Evolutionary conservation across 371 early-diverging fungal species (phyloP).

Genomic region (Choanephora cucurbitarum): DNA sequence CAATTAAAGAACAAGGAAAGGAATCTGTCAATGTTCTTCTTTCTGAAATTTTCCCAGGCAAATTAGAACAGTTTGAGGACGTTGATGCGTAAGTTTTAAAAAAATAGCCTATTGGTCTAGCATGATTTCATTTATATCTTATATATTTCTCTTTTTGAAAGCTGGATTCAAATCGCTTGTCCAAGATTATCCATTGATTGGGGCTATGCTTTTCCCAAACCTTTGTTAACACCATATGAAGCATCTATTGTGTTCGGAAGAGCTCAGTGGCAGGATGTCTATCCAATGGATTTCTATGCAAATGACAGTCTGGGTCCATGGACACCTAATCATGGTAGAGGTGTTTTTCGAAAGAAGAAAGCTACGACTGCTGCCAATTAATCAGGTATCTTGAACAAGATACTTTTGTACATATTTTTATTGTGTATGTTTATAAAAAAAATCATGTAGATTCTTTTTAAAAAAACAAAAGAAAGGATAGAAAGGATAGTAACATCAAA

Average conservation of each 20-base stretch:
- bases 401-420: not conserved
- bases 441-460: too few species aligned
- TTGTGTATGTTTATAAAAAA: not conserved
- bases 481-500: not conserved
- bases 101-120: not conserved
- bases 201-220: constrained; percentile 96
- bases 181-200: constrained; percentile 99
- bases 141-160: constrained; percentile 17
- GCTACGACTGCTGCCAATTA: constrained; percentile 3
- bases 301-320: constrained; percentile 91
- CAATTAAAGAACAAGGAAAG: constrained; percentile 64
- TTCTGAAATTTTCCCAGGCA: constrained; percentile 93
- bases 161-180: constrained; percentile 98
- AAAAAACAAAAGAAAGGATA: not conserved
- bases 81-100: constrained; percentile 73
- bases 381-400: not conserved
- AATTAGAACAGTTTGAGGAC: constrained; percentile 85
- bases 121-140: not conserved
- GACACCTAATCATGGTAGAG: constrained; percentile 88
- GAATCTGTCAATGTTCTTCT: constrained; percentile 80
- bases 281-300: constrained; percentile 98
- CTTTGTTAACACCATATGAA: constrained; percentile 97
- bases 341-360: constrained; percentile 32
- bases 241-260: constrained; percentile 84
- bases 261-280: constrained; percentile 79